Evolutionary conservation across 2,329 filamentous ascomycete genomes (phyloP).

Genomic region (Trichophaea hybrida): DNA sequence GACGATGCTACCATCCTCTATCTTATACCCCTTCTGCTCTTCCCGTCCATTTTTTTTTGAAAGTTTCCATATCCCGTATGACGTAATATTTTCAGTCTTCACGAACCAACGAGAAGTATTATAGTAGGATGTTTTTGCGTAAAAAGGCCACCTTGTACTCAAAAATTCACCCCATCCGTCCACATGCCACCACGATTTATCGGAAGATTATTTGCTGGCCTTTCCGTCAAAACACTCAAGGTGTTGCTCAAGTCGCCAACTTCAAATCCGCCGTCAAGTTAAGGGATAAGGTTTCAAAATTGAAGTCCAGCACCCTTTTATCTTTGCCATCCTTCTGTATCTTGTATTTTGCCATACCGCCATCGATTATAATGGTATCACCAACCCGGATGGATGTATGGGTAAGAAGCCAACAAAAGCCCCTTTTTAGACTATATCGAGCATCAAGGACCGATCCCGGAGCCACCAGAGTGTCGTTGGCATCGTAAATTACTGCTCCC

Average conservation of each 20-base stretch:
- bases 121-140: neutral
- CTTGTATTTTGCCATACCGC: slow-evolving; percentile 13
- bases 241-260: neutral
- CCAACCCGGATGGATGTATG: neutral
- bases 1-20: neutral
- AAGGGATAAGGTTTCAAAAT: neutral
- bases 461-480: too few species aligned
- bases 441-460: neutral
- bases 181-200: slow-evolving; percentile 12
- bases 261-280: neutral
- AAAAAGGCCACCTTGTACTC: slow-evolving; percentile 15
- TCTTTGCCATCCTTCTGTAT: neutral
- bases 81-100: neutral
- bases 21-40: neutral
- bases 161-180: slow-evolving; percentile 4
- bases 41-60: too few species aligned
- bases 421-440: neutral
- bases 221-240: neutral
- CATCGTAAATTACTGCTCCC: too few species aligned
- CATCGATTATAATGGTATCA: slow-evolving; percentile 7
- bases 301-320: slow-evolving; percentile 7
- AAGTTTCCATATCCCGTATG: slow-evolving; percentile 12
- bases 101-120: slow-evolving; percentile 2
- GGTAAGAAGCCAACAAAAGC: slow-evolving; percentile 5
- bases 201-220: neutral